Evolutionary conservation across 2,329 filamentous ascomycete species (phyloP).

Genomic region (Monilinia vaccinii-corymbosi): DNA sequence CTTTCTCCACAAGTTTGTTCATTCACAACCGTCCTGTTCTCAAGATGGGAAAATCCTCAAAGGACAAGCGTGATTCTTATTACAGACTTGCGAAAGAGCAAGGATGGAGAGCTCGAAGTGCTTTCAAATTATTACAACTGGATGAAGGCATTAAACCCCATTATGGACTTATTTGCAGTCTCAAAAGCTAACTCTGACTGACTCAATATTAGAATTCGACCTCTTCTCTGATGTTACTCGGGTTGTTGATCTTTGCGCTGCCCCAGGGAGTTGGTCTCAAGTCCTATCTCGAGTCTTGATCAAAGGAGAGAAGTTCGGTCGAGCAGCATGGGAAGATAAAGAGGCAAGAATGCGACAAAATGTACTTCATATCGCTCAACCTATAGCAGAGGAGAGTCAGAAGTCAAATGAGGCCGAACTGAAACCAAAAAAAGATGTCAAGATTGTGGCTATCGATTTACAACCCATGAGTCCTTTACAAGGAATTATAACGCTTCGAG

Average conservation of each 20-base stretch:
- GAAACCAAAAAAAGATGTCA: slow-evolving; percentile 59
- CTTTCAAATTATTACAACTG: slow-evolving; percentile 93
- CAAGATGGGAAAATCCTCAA: slow-evolving; percentile 89
- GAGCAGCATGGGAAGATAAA: slow-evolving; percentile 78
- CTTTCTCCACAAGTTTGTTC: slow-evolving; percentile 2
- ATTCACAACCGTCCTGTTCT: neutral
- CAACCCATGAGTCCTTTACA: slow-evolving; percentile 93
- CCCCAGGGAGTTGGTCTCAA: slow-evolving; percentile 94
- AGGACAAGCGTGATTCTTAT: slow-evolving; percentile 97
- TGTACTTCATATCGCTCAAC: slow-evolving; percentile 37
- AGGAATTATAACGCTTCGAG: slow-evolving; percentile 84
- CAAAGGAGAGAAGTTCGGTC: slow-evolving; percentile 83
- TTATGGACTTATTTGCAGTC: neutral
- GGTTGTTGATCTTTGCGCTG: slow-evolving; percentile 92
- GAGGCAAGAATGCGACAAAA: slow-evolving; percentile 56
- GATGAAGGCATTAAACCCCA: slow-evolving; percentile 53
- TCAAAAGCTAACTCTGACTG: neutral
- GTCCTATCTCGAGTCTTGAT: slow-evolving; percentile 90
- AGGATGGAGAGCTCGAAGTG: slow-evolving; percentile 92
- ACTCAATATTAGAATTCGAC: slow-evolving; percentile 61
- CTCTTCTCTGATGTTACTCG: slow-evolving; percentile 83
- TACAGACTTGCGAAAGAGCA: slow-evolving; percentile 97
- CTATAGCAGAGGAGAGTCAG: slow-evolving; percentile 21
- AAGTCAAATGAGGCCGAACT: slow-evolving; percentile 21
- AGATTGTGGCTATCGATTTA: slow-evolving; percentile 91